Conservation (phyloP, 2,329 filamentous ascomycete species). For the Mycosphaerella sp. region DNA sequence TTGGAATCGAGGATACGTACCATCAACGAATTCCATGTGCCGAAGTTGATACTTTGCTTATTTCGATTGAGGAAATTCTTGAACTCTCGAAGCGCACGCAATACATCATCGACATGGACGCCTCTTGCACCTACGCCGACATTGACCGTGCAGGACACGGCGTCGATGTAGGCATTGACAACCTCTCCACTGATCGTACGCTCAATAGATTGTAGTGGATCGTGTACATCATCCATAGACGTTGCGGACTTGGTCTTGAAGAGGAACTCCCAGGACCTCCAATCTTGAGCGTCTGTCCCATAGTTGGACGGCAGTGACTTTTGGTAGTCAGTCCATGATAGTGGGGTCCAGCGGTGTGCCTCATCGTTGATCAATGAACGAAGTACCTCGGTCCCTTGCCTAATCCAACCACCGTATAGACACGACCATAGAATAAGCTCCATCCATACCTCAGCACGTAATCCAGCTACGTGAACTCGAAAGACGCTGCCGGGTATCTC, state of each 20-base stretch:
- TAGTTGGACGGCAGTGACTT: slow-evolving; percentile 24
- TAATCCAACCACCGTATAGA: slow-evolving; percentile 44
- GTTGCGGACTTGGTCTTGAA: slow-evolving; percentile 26
- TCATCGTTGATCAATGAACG: slow-evolving; percentile 10
- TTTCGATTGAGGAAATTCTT: slow-evolving; percentile 18
- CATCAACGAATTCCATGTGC: slow-evolving; percentile 43
- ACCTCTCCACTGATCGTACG: slow-evolving; percentile 55
- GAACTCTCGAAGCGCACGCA: slow-evolving; percentile 31
- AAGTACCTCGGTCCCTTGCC: slow-evolving; percentile 40
- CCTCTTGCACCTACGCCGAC: slow-evolving; percentile 41
- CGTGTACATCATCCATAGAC: slow-evolving; percentile 18
- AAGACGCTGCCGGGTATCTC: slow-evolving; percentile 42
- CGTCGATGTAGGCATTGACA: slow-evolving; percentile 50
- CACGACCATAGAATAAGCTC: slow-evolving; percentile 50
- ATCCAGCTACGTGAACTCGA: slow-evolving; percentile 37
- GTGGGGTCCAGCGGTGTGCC: slow-evolving; percentile 26
- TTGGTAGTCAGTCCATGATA: slow-evolving; percentile 42
- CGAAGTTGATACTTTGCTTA: slow-evolving; percentile 36
- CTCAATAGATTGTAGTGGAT: slow-evolving; percentile 27
- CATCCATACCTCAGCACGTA: slow-evolving; percentile 45
- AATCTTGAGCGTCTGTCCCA: slow-evolving; percentile 25
- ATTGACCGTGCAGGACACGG: slow-evolving; percentile 43
- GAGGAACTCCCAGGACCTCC: slow-evolving; percentile 28
- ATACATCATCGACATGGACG: slow-evolving; percentile 32
- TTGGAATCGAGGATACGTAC: slow-evolving; percentile 49